These are phyloP conservation scores for Termitomyces sp. DNA, from an alignment of 768 basidiomycete genomes.

Conservation along the genomic window DNA sequence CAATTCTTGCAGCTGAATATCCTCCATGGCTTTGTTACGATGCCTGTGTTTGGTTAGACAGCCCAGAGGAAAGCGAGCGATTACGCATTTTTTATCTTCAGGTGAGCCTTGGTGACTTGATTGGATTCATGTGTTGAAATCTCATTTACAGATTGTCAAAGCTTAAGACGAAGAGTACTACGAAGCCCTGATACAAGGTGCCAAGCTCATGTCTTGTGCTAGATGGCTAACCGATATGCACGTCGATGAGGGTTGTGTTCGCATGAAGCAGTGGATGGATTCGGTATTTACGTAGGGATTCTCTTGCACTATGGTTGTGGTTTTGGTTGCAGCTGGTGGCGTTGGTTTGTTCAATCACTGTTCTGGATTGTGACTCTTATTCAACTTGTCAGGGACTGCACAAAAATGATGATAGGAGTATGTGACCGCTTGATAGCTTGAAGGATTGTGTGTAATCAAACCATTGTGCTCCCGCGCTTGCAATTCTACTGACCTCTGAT, in stretches of 20 bases:
- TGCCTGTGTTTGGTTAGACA: slow-evolving; percentile 8
- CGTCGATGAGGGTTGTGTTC: background rate
- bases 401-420: too few relatives aligned
- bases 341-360: background rate
- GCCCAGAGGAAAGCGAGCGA: slow-evolving; percentile 6
- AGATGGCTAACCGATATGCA: slow-evolving; percentile 2
- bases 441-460: too few relatives aligned
- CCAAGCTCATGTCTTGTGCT: slow-evolving; percentile 5
- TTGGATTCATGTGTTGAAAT: background rate
- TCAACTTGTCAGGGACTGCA: too few relatives aligned
- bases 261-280: slow-evolving; percentile 11
- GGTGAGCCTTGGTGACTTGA: background rate
- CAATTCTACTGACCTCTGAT: too few relatives aligned
- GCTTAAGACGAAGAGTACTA: slow-evolving; percentile 3
- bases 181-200: slow-evolving; percentile 6
- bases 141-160: slow-evolving; percentile 4
- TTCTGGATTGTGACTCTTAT: background rate
- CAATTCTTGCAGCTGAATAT: background rate
- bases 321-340: background rate
- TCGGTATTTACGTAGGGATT: background rate
- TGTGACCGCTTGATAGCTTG: too few relatives aligned
- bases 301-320: background rate
- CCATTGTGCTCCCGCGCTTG: too few relatives aligned
- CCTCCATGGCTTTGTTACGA: background rate
- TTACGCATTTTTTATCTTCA: slow-evolving; percentile 6